Percentiles rank a stretch among this genome's conserved stretches.
Conservation (phyloP, 495 filamentous ascomycete species). For the Podospora didyma region DNA sequence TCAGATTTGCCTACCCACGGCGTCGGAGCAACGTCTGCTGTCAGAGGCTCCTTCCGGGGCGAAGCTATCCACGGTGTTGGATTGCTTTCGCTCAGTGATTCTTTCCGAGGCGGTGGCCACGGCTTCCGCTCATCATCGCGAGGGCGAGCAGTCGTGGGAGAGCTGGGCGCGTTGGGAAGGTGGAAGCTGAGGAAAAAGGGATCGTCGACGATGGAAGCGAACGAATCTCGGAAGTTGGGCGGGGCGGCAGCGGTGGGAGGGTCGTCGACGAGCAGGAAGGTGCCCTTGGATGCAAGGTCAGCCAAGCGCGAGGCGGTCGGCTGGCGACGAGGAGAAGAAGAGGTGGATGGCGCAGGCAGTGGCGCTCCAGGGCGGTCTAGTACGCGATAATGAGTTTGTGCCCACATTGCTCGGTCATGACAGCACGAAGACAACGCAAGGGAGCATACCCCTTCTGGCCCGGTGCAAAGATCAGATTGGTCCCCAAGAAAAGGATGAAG, state of each 20-base stretch:
- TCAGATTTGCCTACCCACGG: slow-evolving; percentile 30
- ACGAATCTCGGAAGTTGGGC: slow-evolving; percentile 35
- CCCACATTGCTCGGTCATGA: slow-evolving; percentile 22
- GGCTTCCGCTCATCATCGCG: slow-evolving; percentile 32
- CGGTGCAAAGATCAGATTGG: neutral
- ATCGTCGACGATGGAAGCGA: slow-evolving; percentile 43
- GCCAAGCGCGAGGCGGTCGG: neutral
- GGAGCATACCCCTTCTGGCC: slow-evolving; percentile 16
- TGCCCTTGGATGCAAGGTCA: slow-evolving; percentile 18
- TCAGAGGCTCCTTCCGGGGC: slow-evolving; percentile 38
- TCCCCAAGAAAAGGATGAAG: neutral
- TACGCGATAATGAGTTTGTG: slow-evolving; percentile 22
- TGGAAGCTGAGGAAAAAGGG: slow-evolving; percentile 42
- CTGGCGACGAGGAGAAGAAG: neutral
- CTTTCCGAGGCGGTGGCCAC: slow-evolving; percentile 38
- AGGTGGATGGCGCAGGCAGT: neutral
- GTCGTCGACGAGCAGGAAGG: slow-evolving; percentile 30
- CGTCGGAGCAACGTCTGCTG: slow-evolving; percentile 23
- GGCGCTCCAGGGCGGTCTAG: slow-evolving; percentile 14
- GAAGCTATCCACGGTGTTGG: slow-evolving; percentile 34
- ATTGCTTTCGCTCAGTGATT: slow-evolving; percentile 32
- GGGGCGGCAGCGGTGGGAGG: slow-evolving; percentile 14
- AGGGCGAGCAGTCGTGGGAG: slow-evolving; percentile 14
- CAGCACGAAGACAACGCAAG: neutral
- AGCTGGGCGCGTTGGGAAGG: slow-evolving; percentile 11